These are phyloP conservation scores for Kwoniella botswanensis DNA, from an alignment of 768 basidiomycete genomes.

Conservation along the genomic window DNA sequence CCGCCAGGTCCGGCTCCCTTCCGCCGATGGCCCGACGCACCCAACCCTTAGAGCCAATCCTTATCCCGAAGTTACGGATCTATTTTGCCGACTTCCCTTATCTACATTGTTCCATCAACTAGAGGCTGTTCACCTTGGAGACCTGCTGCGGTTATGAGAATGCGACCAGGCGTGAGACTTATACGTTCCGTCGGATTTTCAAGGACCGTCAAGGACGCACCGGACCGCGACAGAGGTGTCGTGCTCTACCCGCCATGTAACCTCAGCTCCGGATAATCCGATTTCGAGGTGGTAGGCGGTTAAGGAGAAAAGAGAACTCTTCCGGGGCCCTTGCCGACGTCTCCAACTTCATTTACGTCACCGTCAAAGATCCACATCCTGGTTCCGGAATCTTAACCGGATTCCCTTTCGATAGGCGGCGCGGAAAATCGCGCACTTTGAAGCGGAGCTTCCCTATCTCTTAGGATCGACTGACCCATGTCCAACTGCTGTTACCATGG, in stretches of 20 bases:
- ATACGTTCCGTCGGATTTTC: conserved; percentile 79
- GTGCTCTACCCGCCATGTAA: conserved; percentile 74
- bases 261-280: conserved; percentile 76
- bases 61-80: conserved; percentile 71
- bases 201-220: conserved; percentile 77
- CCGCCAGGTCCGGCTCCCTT: conserved; percentile 68
- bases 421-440: conserved; percentile 69
- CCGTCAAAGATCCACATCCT: conserved; percentile 66
- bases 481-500: conserved; percentile 85
- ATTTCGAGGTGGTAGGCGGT: conserved; percentile 75
- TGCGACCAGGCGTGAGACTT: conserved; percentile 73
- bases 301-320: conserved; percentile 81
- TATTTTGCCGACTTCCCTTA: conserved; percentile 82
- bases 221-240: conserved; percentile 73
- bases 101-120: conserved; percentile 80
- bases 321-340: conserved; percentile 72
- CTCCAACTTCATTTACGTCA: conserved; percentile 71
- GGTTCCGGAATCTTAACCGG: conserved; percentile 79
- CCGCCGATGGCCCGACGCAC: conserved; percentile 74
- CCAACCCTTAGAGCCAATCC: conserved; percentile 78
- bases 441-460: conserved; percentile 77
- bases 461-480: conserved; percentile 85
- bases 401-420: conserved; percentile 77
- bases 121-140: conserved; percentile 82
- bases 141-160: conserved; percentile 76